Base-by-base conservation (phyloP, 257 asterid genomes). In the Jacaranda copaia region DNA sequence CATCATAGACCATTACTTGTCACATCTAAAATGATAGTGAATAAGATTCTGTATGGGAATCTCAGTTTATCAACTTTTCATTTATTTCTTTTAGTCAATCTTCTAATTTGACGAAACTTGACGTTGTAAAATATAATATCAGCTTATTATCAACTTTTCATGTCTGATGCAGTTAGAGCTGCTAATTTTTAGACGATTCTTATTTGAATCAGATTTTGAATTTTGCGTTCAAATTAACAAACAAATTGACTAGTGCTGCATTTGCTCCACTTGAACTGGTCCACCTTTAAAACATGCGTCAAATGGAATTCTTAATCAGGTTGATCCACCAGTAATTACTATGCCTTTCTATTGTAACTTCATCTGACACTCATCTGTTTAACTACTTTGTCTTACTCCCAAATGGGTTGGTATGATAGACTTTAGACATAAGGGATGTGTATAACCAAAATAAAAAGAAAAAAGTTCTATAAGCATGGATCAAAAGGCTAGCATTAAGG, bases 171-270 rank as follows among this genome's bases (percentile, higher is more conserved):
- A 15, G 53, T 52, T 68, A 66, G 10, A 42, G 40, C 8, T 11
- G 32, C 42, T 19, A 3, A 18, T 20, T 25, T 19, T 46, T n/a
- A 20, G 12, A 45, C 35, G 19, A 48, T 0, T 16, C 32, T 6
- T 25, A 68, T 68, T 4, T 12, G 73, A 68, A 19, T 46, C 8
- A 35, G 52, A 40, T 19, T 32, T 36, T 48, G 64, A 15, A 6
- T 14, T 51, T 52, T 53, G 49, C 15, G 7, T 35, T 52, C 51
- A 38, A 69, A 9, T 70, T 70, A 52, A 36, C 14, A 18, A 36
- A 70, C 61, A 70, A 5, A 66, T 68, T 55, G 25, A 53, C 38
- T 40, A 65, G 14, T 65, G 38, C 39, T 16, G 15, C 55, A 66
- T 66, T 16, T 42, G 14, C 48, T 32, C 68, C 19, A 13, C 42